These are phyloP conservation scores for Claviceps quebecensis DNA, from an alignment of 2,329 filamentous ascomycete genomes.

Conservation along the genomic window DNA sequence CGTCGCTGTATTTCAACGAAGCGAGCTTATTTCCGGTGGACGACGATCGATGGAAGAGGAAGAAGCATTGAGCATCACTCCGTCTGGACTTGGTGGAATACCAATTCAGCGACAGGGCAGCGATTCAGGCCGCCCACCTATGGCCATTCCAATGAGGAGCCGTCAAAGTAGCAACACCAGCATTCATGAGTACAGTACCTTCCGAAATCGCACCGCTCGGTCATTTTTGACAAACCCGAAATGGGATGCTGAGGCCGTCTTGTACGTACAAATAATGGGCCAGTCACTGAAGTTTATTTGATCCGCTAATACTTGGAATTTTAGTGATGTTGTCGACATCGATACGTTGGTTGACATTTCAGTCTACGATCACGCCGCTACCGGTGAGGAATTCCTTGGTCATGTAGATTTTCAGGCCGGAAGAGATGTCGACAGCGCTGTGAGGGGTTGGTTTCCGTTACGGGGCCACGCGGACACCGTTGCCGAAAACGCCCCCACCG, in stretches of 20 bases:
- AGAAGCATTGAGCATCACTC: slow-evolving; percentile 32
- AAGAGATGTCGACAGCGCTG: slow-evolving; percentile 50
- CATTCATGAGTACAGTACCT: slow-evolving; percentile 48
- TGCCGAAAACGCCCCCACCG: slow-evolving; percentile 60
- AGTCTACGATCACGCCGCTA: slow-evolving; percentile 70
- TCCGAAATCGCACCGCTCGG: slow-evolving; percentile 43
- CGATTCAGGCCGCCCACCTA: slow-evolving; percentile 64
- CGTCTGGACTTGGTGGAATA: slow-evolving; percentile 38
- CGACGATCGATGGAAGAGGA: slow-evolving; percentile 53
- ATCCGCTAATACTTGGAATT: slow-evolving; percentile 6
- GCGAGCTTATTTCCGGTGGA: slow-evolving; percentile 86
- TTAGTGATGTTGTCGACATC: slow-evolving; percentile 81
- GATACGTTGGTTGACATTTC: slow-evolving; percentile 86
- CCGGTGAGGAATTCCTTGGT: slow-evolving; percentile 80
- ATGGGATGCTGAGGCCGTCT: slow-evolving; percentile 91
- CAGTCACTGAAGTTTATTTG: not conserved
- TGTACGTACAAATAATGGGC: slow-evolving; percentile 44
- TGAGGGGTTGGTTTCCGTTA: slow-evolving; percentile 77
- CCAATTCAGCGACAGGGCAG: slow-evolving; percentile 59
- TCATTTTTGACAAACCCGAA: slow-evolving; percentile 63
- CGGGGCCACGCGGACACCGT: slow-evolving; percentile 59
- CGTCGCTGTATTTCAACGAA: slow-evolving; percentile 91
- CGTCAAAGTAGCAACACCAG: slow-evolving; percentile 95
- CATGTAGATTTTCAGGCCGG: slow-evolving; percentile 69
- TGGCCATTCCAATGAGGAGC: slow-evolving; percentile 95